Base-by-base conservation (phyloP, 768 basidiomycete genomes). In the Saitozyma sp. region DNA sequence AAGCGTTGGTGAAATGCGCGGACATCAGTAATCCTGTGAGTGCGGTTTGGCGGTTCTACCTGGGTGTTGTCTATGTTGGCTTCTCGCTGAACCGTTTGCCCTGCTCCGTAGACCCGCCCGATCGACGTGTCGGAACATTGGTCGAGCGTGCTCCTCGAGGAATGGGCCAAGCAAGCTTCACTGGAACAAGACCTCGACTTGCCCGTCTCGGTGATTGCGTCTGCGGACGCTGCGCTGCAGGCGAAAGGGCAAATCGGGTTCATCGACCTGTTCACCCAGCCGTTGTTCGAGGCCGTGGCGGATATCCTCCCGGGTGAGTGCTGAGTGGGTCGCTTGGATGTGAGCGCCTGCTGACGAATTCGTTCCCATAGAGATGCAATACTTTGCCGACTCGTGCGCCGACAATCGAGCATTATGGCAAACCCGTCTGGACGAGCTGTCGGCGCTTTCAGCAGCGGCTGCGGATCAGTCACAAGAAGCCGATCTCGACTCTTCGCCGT, bases 1-100 rank as follows among this genome's bases (percentile, higher is more conserved):
- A 97, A 72, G 89, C 90, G 3, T 81, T 99, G 56, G 87, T 99
- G 78, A 98, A 99, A 80, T 96, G 94, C 73, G 93, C 95, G 16
- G 96, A 99, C 81, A 98, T 99, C 73, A 93, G 91, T 77, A 99
- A 99, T 78, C 95, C 96, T 14, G 93, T 96, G 77, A 67, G 93
- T 85, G 29, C 29, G 29, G 29, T 29, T 29, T 2, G 5, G 29
- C 29, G 2, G 29, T 29, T n/a, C n/a, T n/a, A n/a, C n/a, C n/a
- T n/a, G n/a, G n/a, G 29, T 29, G 29, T 29, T 2, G 29, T 29
- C 49, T 39, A 8, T 20, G 11, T 37, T 56, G 11, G 11, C 48
- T 17, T 43, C 7, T 41, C 9, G 13, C 9, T 29, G 19, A 42
- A 8, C 17, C n/a, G 9, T 17, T 54, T 29, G 45, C 51, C 56